Percentiles rank a stretch among this genome's conserved stretches.
Evolutionary conservation across 345 rosid species (phyloP).

Genomic region (Cardamine resedifolia): DNA sequence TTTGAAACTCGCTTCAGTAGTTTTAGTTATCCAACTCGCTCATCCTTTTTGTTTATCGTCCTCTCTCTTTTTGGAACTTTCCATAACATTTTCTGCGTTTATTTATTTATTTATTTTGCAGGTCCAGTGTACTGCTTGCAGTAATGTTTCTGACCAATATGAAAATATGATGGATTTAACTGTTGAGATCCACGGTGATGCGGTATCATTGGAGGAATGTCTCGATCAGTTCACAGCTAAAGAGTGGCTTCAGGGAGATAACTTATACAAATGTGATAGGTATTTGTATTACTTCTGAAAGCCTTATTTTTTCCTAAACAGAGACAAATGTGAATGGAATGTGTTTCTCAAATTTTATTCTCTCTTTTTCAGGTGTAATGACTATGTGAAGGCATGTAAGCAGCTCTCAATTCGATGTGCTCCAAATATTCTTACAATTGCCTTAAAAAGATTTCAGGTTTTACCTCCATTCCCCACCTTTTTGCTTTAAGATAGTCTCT

Average conservation of each 20-base stretch:
- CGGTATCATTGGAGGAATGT: conserved; percentile 87
- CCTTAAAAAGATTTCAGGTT: conserved; percentile 95
- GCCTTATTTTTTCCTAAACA: conserved; percentile 13
- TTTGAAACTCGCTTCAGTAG: not conserved
- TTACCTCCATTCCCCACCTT: conserved; percentile 12
- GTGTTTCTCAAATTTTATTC: not conserved
- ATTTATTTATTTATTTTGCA: conserved; percentile 26
- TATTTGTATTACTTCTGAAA: conserved; percentile 33
- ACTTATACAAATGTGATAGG: conserved; percentile 95
- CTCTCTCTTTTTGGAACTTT: not conserved
- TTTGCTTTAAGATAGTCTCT: conserved; percentile 6
- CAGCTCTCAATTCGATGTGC: conserved; percentile 70
- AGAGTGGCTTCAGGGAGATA: conserved; percentile 95
- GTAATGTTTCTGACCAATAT: conserved; percentile 74
- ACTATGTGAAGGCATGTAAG: conserved; percentile 97
- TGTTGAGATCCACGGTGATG: conserved; percentile 95
- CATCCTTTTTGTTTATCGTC: not conserved
- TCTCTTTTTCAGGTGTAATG: conserved; percentile 59
- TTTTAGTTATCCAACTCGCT: not conserved
- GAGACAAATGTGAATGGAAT: conserved; percentile 1
- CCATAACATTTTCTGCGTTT: not conserved
- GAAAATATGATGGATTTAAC: conserved; percentile 99
- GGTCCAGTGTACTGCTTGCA: conserved; percentile 82
- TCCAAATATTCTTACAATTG: conserved; percentile 91
- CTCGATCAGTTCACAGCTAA: conserved; percentile 83